These are phyloP conservation scores for Venturia oleaginea DNA, from an alignment of 2,329 filamentous ascomycete species.

Conservation along the genomic window DNA sequence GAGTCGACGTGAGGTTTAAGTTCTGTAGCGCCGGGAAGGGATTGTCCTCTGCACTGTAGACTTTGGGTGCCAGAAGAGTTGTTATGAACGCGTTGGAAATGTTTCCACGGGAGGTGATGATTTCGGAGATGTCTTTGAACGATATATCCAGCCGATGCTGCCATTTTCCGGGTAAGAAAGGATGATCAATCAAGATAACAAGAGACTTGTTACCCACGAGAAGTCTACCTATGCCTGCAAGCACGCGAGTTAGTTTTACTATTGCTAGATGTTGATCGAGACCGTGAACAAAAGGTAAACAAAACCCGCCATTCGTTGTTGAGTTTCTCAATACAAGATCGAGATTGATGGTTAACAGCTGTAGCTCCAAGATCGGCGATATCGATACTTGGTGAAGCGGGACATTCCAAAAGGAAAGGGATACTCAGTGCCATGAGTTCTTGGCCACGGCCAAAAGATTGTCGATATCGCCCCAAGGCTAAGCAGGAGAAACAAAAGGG, in stretches of 20 bases:
- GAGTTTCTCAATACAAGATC: too few species aligned
- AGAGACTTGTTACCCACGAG: slow-evolving; percentile 27
- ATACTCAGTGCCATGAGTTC: too few species aligned
- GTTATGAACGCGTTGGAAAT: not conserved
- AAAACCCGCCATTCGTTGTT: too few species aligned
- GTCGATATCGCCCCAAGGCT: not conserved
- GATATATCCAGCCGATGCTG: slow-evolving; percentile 31
- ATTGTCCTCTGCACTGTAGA: slow-evolving; percentile 13
- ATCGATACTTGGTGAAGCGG: not conserved
- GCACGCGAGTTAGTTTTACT: slow-evolving; percentile 30
- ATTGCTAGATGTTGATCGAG: not conserved
- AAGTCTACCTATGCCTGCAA: slow-evolving; percentile 26
- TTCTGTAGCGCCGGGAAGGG: slow-evolving; percentile 12
- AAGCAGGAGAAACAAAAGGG: not conserved
- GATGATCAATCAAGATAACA: slow-evolving; percentile 22
- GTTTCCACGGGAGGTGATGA: slow-evolving; percentile 9
- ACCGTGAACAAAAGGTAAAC: too few species aligned
- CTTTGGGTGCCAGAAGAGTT: slow-evolving; percentile 10
- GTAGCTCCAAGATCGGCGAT: too few species aligned
- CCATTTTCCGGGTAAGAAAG: slow-evolving; percentile 18
- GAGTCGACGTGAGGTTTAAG: slow-evolving; percentile 5
- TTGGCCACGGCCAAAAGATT: too few species aligned
- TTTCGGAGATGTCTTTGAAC: slow-evolving; percentile 24
- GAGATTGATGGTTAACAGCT: too few species aligned
- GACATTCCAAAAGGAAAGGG: not conserved